Evolutionary conservation across 345 rosid species (phyloP), one percentile per base, ranked within the genome.

Genomic region (Raphanus raphanistrum): DNA sequence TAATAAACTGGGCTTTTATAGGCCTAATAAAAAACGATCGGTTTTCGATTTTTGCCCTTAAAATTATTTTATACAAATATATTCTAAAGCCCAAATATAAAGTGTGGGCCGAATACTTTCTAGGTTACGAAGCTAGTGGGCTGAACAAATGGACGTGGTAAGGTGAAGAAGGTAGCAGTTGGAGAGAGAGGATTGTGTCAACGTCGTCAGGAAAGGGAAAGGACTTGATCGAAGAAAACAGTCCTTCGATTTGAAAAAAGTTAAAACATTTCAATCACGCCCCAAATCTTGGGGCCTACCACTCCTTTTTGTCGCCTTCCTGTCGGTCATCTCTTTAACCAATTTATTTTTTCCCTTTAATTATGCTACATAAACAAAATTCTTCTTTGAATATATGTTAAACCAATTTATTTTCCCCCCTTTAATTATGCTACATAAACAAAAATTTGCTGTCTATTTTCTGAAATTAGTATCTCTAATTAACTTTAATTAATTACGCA

Each of bases 241-340:
- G 81, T 72, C 72, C 76, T 72, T 59, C 58, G 77, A 72, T 78
- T 72, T 65, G 41, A 66, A 26, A 31, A 78, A 72, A 72, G 63
- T 25, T 21, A 16, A 21, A n/a, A 59, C n/a, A 60, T 13, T 68
- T 68, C 79, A 72, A 78, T 72, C 81, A 78, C 81, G 73, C 77
- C 73, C 62, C 77, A 66, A 11, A 65, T 58, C 0, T 72, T 67
- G 73, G 57, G 0, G 36, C 81, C 55, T 8, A 55, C 21, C 68
- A 43, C n/a, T 32, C 7, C 63, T 45, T 78, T 78, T 78, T 78
- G 81, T 78, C 81, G 68, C 73, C 73, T 78, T 78, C 63, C 73
- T 78, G 77, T 78, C 81, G 81, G 73, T 43, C 63, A 59, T 15
- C 17, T 32, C 7, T 45, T 45, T 12, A 52, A 11, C 70, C 31